A percentile compares a stretch with the other conserved stretches of the same genome.
Conservation (phyloP, 352 stramenopile species). For the Lagenidium sp. region DNA sequence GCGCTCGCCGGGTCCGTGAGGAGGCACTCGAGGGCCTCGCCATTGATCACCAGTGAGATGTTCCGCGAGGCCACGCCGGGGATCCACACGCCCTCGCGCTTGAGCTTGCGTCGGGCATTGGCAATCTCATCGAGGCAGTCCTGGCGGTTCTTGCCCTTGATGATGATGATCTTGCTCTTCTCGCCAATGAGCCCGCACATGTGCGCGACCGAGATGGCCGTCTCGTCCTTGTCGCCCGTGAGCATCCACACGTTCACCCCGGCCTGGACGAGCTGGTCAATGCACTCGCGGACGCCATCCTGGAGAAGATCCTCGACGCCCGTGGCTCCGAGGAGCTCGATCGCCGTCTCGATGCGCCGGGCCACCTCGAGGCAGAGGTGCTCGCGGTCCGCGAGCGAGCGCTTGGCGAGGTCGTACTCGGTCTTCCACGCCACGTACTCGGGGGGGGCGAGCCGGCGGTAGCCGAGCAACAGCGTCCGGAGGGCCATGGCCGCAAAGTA, state of each 20-base stretch:
- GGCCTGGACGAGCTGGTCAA: constrained; percentile 91
- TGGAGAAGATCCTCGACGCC: constrained; percentile 97
- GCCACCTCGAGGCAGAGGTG: constrained; percentile 58
- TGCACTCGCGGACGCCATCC: constrained; percentile 94
- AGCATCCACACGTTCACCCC: constrained; percentile 99
- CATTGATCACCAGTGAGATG: constrained; percentile 79
- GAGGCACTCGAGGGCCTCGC: constrained; percentile 66
- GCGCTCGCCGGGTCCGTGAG: constrained; percentile 27
- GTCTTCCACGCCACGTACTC: constrained; percentile 72
- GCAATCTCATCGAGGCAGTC: constrained; percentile 78
- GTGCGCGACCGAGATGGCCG: constrained; percentile 97
- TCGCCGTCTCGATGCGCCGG: constrained; percentile 62
- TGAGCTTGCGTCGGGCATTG: constrained; percentile 60
- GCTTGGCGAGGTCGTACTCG: constrained; percentile 61
- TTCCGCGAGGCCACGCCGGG: constrained; percentile 60
- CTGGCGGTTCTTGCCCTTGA: constrained; percentile 72
- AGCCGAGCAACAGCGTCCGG: constrained; percentile 76
- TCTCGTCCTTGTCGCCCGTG: constrained; percentile 99
- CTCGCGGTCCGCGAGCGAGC: constrained; percentile 52
- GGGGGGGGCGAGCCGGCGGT: constrained; percentile 41
- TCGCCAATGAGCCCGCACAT: constrained; percentile 90
- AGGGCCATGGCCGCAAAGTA: constrained; percentile 85
- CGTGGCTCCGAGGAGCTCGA: constrained; percentile 92
- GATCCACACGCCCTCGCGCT: constrained; percentile 71
- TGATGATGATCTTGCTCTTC: constrained; percentile 75